Conservation (phyloP, 2,329 filamentous ascomycete genomes). For the Macroventuria anomochaeta region DNA sequence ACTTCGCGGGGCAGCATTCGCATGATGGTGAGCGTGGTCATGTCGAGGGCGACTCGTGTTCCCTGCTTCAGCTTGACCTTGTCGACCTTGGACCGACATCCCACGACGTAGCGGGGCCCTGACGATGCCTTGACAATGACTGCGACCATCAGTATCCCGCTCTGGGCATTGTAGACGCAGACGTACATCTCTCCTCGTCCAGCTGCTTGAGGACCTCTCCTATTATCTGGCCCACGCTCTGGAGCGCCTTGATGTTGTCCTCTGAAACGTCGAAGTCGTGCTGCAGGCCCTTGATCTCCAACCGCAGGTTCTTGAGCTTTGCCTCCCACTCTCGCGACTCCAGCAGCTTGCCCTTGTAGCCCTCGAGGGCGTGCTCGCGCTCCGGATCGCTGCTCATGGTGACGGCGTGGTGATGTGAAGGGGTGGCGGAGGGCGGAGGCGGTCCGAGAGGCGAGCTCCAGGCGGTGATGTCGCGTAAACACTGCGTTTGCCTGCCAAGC, state of each 20-base stretch:
- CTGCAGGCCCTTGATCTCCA: conserved; percentile 95
- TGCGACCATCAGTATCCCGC: conserved; percentile 49
- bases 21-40: conserved; percentile 99
- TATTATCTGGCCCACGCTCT: conserved; percentile 99
- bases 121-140: conserved; percentile 99
- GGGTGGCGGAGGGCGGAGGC: conserved; percentile 16
- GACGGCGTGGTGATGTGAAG: conserved; percentile 13
- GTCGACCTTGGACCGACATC: conserved; percentile 97
- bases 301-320: conserved; percentile 89
- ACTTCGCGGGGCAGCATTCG: conserved; percentile 98
- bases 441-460: conserved; percentile 18
- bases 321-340: conserved; percentile 99
- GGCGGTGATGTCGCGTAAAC: conserved; percentile 5
- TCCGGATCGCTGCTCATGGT: conserved; percentile 56
- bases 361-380: conserved; percentile 58
- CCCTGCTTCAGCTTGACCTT: conserved; percentile 97
- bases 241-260: conserved; percentile 98
- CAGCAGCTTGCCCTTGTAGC: conserved; percentile 65
- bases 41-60: conserved; percentile 94
- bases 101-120: conserved; percentile 95
- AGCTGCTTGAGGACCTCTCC: conserved; percentile 98
- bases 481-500: conserved; percentile 1
- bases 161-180: neutral
- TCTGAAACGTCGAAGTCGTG: conserved; percentile 96
- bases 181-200: conserved; percentile 96